A percentile compares a stretch with the other conserved stretches of the same genome.
phyloP scores from a whole-genome alignment of 441 rosid genomes.

The Aleurites moluccanus region DNA sequence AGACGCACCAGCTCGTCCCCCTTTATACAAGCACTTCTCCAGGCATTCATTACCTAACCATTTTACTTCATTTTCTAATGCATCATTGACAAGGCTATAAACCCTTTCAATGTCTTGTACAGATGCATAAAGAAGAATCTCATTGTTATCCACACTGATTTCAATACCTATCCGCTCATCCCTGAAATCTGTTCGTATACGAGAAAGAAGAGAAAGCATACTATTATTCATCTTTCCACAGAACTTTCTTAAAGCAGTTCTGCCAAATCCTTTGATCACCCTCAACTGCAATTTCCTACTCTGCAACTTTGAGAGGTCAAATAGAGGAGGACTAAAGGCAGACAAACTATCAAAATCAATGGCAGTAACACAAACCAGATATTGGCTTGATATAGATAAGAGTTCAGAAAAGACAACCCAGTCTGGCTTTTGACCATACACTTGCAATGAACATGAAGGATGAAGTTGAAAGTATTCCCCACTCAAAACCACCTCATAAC shows the following conservation, averaged over 20 bases:
- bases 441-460: constrained; percentile 81
- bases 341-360: constrained; percentile 67
- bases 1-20: constrained; percentile 41
- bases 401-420: constrained; percentile 96
- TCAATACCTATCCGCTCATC: constrained; percentile 66
- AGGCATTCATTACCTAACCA: constrained; percentile 69
- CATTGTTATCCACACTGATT: constrained; percentile 58
- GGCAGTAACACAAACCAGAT: constrained; percentile 89
- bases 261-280: constrained; percentile 61
- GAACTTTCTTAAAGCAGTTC: constrained; percentile 54
- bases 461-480: constrained; percentile 78
- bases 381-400: constrained; percentile 51
- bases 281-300: constrained; percentile 53
- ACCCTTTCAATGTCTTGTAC: constrained; percentile 53
- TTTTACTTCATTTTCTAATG: constrained; percentile 58
- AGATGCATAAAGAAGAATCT: constrained; percentile 59
- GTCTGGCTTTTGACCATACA: constrained; percentile 71
- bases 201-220: constrained; percentile 58
- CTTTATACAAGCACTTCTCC: constrained; percentile 62
- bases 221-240: constrained; percentile 67
- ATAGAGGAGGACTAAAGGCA: constrained; percentile 57
- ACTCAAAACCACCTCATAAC: constrained; percentile 77
- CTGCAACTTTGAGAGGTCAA: constrained; percentile 53
- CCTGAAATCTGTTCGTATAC: constrained; percentile 42
- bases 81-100: constrained; percentile 45